Evolutionary conservation across 148 eudicot species (phyloP).

Genomic region (Vaccinium macrocarpon): DNA sequence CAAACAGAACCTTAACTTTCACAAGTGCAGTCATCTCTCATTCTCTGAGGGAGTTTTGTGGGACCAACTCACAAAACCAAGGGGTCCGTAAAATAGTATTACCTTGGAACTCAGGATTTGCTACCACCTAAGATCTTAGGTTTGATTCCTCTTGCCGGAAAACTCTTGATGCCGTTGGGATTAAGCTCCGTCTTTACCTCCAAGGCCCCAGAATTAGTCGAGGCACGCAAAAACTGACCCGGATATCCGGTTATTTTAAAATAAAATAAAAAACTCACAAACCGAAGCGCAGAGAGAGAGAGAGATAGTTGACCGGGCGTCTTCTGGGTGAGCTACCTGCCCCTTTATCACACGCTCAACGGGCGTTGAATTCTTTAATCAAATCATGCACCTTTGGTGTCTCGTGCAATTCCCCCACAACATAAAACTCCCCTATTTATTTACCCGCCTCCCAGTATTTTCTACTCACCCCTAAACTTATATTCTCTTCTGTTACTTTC

Average conservation of each 20-base stretch:
- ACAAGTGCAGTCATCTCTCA: not conserved
- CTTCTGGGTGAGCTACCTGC: conserved; percentile 92
- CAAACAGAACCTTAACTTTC: conserved; percentile 26
- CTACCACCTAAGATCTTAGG: not conserved
- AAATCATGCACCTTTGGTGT: conserved; percentile 70
- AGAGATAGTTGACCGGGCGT: conserved; percentile 63
- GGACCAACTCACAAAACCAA: conserved; percentile 19
- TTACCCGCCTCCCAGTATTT: conserved; percentile 16
- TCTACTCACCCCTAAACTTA: conserved; percentile 9
- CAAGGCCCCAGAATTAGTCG: not conserved
- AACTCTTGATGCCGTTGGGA: not conserved
- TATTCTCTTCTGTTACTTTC: not conserved
- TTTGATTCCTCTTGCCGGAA: not conserved
- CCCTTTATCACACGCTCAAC: conserved; percentile 74
- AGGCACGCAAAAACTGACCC: rapidly evolving
- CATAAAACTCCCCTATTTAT: conserved; percentile 19
- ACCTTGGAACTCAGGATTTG: not conserved
- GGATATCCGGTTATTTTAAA: rapidly evolving
- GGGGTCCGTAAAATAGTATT: no score
- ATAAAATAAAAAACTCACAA: not conserved
- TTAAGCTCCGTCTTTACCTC: no score
- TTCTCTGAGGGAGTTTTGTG: not conserved
- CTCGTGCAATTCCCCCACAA: conserved; percentile 1
- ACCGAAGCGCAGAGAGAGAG: conserved; percentile 5
- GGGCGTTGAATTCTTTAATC: conserved; percentile 95